Percentiles rank a stretch among this genome's conserved stretches.
Conservation (phyloP, 2,329 filamentous ascomycete genomes). For the Orbilia brochopaga region DNA sequence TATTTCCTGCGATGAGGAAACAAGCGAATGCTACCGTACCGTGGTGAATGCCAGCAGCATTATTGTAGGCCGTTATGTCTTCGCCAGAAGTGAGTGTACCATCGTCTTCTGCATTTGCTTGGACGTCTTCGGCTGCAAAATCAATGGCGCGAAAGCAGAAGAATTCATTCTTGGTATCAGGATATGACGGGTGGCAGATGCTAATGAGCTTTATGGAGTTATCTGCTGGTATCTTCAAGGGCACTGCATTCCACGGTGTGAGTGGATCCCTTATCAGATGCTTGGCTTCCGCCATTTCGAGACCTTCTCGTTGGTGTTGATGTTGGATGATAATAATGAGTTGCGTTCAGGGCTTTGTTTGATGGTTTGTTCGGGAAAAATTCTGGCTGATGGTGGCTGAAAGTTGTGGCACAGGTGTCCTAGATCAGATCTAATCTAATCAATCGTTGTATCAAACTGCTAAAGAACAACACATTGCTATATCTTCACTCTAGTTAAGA, state of each 20-base stretch:
- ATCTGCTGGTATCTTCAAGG: background rate
- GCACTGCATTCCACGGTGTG: background rate
- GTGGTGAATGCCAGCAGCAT: slow-evolving; percentile 1
- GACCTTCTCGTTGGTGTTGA: background rate
- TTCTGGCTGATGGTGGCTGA: too few species aligned
- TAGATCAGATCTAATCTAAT: background rate
- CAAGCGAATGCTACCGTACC: background rate
- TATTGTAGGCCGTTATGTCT: background rate
- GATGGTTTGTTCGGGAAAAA: background rate
- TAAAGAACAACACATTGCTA: background rate
- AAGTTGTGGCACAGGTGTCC: too few species aligned
- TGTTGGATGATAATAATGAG: background rate
- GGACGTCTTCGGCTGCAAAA: background rate
- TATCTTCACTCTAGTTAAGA: too few species aligned
- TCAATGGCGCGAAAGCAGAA: background rate
- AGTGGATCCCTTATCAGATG: slow-evolving; percentile 4
- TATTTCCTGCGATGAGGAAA: background rate
- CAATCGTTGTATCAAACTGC: background rate
- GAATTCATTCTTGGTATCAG: slow-evolving; percentile 2
- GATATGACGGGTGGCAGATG: background rate
- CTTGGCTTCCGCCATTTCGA: background rate
- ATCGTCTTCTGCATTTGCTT: background rate
- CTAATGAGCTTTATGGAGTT: background rate
- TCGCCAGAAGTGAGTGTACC: background rate
- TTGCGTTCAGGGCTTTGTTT: background rate